Conservation (phyloP, 305 asterid genomes). For the Fraxinus ornus region DNA sequence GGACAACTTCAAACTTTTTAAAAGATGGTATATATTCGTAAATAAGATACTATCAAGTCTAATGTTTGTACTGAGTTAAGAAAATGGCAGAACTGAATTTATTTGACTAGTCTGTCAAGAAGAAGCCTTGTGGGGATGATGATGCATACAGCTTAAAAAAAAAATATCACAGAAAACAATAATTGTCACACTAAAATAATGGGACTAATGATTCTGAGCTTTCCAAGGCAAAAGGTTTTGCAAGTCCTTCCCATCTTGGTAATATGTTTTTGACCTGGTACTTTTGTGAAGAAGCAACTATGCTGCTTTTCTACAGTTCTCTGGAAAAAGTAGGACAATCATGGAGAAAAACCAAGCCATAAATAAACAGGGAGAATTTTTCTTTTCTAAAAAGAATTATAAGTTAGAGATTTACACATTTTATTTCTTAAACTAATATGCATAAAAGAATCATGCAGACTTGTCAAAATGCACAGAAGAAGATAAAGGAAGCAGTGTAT, state of each 20-base stretch:
- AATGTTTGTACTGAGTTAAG: not conserved
- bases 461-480: not conserved
- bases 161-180: not conserved
- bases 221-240: conserved; percentile 14
- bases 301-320: not conserved
- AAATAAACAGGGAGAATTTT: not conserved
- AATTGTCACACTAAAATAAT: conserved; percentile 6
- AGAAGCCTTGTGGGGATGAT: not conserved
- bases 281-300: conserved; percentile 2
- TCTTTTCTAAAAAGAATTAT: not conserved
- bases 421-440: not conserved
- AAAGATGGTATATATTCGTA: not conserved
- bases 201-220: not conserved
- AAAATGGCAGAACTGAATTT: not conserved
- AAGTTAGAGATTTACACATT: conserved; percentile 1
- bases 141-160: not conserved
- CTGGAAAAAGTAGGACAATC: conserved; percentile 10
- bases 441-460: not conserved
- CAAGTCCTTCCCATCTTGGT: conserved; percentile 1
- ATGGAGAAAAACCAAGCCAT: not conserved
- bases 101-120: not conserved
- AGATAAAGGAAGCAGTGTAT: not conserved
- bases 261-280: not conserved
- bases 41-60: not conserved
- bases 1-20: not conserved